phyloP scores from a whole-genome alignment of 164 flowering plant species.

The Malania oleifera region DNA sequence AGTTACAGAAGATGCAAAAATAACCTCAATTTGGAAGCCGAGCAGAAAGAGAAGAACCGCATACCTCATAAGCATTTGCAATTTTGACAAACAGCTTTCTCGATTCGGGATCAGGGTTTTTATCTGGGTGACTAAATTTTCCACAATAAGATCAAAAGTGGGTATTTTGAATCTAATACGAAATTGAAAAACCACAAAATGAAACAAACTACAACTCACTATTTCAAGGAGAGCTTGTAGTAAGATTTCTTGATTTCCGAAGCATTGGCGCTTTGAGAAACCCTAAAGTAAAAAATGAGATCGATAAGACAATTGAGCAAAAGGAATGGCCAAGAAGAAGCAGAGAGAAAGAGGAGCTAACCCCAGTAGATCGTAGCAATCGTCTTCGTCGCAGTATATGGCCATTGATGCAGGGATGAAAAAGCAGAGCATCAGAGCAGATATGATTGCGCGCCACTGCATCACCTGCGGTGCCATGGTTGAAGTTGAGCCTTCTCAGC shows the following conservation, averaged over 20 bases:
- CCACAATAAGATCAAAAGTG: conserved; percentile 1
- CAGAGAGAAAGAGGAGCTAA: conserved; percentile 15
- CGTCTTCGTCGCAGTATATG: conserved; percentile 96
- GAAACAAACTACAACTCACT: conserved; percentile 34
- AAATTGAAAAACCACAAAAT: background rate
- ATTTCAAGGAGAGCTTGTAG: conserved; percentile 87
- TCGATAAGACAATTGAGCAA: background rate
- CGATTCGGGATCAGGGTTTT: conserved; percentile 93
- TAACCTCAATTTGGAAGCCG: background rate
- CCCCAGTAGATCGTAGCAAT: conserved; percentile 96
- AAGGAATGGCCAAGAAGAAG: background rate
- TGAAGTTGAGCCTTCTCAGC: background rate
- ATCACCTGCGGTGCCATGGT: conserved; percentile 32
- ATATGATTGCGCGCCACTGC: conserved; percentile 39
- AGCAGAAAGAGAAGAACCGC: background rate
- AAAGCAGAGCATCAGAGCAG: conserved; percentile 27
- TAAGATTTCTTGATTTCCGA: conserved; percentile 97
- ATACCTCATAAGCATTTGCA: conserved; percentile 96
- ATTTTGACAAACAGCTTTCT: conserved; percentile 71
- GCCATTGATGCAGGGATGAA: conserved; percentile 47
- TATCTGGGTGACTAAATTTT: conserved; percentile 77
- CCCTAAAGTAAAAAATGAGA: conserved; percentile 30
- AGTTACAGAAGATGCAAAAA: background rate
- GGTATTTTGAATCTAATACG: background rate
- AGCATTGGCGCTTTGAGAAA: conserved; percentile 72